A percentile compares a stretch with the other conserved stretches of the same genome.
Evolutionary conservation across 2,329 filamentous ascomycete species (phyloP).

Genomic region (Dissoconium aciculare): DNA sequence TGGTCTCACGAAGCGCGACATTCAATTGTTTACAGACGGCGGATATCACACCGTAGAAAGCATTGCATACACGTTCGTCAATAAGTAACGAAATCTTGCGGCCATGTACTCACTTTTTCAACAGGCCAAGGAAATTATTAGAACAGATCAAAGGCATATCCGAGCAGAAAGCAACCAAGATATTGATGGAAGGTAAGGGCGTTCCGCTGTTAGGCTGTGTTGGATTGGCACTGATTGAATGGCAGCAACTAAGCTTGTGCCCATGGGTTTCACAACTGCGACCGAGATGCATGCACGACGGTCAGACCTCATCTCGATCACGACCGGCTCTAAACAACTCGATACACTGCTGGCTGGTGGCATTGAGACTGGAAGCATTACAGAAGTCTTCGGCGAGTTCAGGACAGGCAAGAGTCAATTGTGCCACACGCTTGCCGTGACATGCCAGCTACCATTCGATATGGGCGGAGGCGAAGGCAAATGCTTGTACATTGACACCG

Average conservation of each 20-base stretch:
- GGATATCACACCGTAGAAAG: slow-evolving; percentile 93
- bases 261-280: slow-evolving; percentile 97
- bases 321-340: slow-evolving; percentile 92
- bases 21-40: slow-evolving; percentile 80
- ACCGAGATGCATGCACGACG: slow-evolving; percentile 97
- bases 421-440: slow-evolving; percentile 95
- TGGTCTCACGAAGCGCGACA: slow-evolving; percentile 85
- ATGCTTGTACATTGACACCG: slow-evolving; percentile 95
- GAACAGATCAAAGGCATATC: slow-evolving; percentile 98
- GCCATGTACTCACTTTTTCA: neutral
- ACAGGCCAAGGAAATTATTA: slow-evolving; percentile 52
- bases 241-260: slow-evolving; percentile 81
- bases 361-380: slow-evolving; percentile 93
- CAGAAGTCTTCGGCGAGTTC: slow-evolving; percentile 96
- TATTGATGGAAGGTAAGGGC: slow-evolving; percentile 65
- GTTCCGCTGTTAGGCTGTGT: neutral
- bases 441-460: slow-evolving; percentile 92
- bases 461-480: slow-evolving; percentile 98
- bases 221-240: slow-evolving; percentile 2
- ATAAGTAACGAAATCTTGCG: neutral
- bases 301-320: slow-evolving; percentile 94
- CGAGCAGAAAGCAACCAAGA: slow-evolving; percentile 86
- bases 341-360: slow-evolving; percentile 90
- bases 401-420: slow-evolving; percentile 97
- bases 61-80: slow-evolving; percentile 71